Percentiles rank a stretch among this genome's conserved stretches.
Evolutionary conservation across 1,284 basidiomycete genomes (phyloP).

Genomic region (Rhodotorula sp.): DNA sequence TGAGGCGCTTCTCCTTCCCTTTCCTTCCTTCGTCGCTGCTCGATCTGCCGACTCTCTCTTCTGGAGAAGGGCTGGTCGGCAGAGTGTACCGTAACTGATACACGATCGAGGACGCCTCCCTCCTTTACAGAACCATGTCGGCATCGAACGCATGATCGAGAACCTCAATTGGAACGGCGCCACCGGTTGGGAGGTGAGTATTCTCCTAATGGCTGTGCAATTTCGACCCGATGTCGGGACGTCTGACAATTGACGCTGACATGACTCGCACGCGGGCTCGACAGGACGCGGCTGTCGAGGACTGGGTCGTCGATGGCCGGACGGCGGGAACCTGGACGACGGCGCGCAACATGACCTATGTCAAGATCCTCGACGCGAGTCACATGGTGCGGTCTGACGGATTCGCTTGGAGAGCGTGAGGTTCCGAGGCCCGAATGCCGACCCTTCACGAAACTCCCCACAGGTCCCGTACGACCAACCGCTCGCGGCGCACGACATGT

Average conservation of each 20-base stretch:
- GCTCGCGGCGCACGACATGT: slow-evolving; percentile 91
- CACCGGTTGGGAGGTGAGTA: slow-evolving; percentile 76
- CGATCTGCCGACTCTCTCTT: too few relatives aligned
- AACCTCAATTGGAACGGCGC: slow-evolving; percentile 79
- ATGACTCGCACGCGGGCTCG: background rate
- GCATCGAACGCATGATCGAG: slow-evolving; percentile 80
- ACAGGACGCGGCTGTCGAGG: slow-evolving; percentile 68
- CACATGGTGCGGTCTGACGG: slow-evolving; percentile 64
- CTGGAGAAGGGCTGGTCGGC: too few relatives aligned
- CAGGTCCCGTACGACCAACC: slow-evolving; percentile 84
- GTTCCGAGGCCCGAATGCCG: too few relatives aligned
- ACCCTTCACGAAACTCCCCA: background rate
- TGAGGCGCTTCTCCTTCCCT: slow-evolving; percentile 1
- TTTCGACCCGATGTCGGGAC: too few relatives aligned
- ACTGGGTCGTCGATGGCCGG: slow-evolving; percentile 74
- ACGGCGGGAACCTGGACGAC: slow-evolving; percentile 87
- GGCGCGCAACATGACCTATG: slow-evolving; percentile 88
- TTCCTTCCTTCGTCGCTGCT: background rate
- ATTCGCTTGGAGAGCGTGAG: too few relatives aligned
- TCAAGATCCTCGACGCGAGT: slow-evolving; percentile 76
- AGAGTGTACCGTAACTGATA: background rate
- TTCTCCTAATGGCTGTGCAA: too few relatives aligned
- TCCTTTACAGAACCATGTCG: slow-evolving; percentile 67
- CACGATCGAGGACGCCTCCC: background rate
- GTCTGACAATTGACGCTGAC: slow-evolving; percentile 3